These are phyloP conservation scores for Glycine latifolia DNA, from an alignment of 306 rosid species.

Conservation along the genomic window DNA sequence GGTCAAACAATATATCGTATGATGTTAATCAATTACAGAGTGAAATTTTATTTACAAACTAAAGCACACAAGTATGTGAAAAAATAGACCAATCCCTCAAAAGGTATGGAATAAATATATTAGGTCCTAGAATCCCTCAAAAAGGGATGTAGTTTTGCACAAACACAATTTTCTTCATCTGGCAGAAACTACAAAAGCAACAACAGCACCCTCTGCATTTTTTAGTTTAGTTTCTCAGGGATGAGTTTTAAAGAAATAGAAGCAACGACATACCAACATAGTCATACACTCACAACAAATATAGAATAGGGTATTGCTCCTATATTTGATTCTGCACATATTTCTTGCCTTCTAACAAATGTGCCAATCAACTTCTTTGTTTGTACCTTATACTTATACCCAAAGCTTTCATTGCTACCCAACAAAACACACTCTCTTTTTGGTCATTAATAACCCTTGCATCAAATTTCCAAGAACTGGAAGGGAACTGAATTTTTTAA, in stretches of 20 bases:
- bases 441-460: slow-evolving; percentile 30
- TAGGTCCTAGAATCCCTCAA: slow-evolving; percentile 35
- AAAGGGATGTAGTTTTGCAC: slow-evolving; percentile 27
- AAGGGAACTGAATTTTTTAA: slow-evolving; percentile 26
- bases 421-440: slow-evolving; percentile 4
- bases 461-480: slow-evolving; percentile 25
- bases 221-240: slow-evolving; percentile 16
- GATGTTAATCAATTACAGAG: slow-evolving; percentile 26
- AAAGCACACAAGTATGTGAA: background rate
- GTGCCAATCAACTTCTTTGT: slow-evolving; percentile 28
- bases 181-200: slow-evolving; percentile 36
- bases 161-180: slow-evolving; percentile 30
- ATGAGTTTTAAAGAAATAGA: slow-evolving; percentile 29
- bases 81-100: slow-evolving; percentile 32
- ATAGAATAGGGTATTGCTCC: background rate
- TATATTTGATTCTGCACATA: slow-evolving; percentile 3
- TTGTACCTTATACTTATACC: slow-evolving; percentile 33
- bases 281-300: background rate
- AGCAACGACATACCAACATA: background rate
- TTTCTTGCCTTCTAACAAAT: slow-evolving; percentile 21
- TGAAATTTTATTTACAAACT: slow-evolving; percentile 25
- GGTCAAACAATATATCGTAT: slow-evolving; percentile 14
- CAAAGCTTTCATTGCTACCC: slow-evolving; percentile 23
- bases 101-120: slow-evolving; percentile 18
- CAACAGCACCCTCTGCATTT: slow-evolving; percentile 3